Evolutionary conservation across 129 eudicot genomes (phyloP), one percentile per base, ranked within the genome.

Genomic region (Chrysanthemum lavandulifolium): DNA sequence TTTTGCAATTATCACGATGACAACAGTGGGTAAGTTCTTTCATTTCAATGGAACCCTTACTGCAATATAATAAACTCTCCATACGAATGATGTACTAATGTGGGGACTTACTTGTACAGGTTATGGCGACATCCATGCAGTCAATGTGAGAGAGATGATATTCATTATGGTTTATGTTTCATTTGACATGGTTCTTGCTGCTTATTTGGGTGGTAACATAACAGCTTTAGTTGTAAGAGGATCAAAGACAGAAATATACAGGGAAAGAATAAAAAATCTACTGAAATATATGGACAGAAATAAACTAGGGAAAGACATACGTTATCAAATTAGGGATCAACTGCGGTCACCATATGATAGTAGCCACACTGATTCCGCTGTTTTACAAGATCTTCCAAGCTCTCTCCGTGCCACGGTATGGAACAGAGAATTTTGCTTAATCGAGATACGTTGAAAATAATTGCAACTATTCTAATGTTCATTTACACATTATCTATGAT

Each of bases 121-220:
- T 74, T 86, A 89, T 74, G 96, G 96, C 43, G 92, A 89, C 76
- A 86, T 89, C 43, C 96, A 89, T 73, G 92, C 96, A 15, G 96
- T 89, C n/a, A 89, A 89, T 76, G 48, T 86, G 72, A 84, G 92
- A 51, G 96, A 89, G 65, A 89, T 89, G 96, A 80, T 89, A 75
- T 89, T 89, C 72, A 57, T 89, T n/a, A 86, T 84, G 92, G 62
- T 89, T 66, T 89, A 86, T 65, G 96, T 86, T 65, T 89, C 89
- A 4, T 89, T 89, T 48, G 96, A 89, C 58, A 89, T 89, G 96
- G 78, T 89, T 79, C 78, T 89, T 15, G 90, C 90, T 65, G 96
- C 96, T 29, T 89, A 89, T 65, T 86, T 89, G 83, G 81, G 86
- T 13, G 96, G 96, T 84, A 89, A 89, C 77, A 89, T 89, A 86